Conservation (phyloP, 2,329 filamentous ascomycete genomes). For the Pezicula radicicola region DNA sequence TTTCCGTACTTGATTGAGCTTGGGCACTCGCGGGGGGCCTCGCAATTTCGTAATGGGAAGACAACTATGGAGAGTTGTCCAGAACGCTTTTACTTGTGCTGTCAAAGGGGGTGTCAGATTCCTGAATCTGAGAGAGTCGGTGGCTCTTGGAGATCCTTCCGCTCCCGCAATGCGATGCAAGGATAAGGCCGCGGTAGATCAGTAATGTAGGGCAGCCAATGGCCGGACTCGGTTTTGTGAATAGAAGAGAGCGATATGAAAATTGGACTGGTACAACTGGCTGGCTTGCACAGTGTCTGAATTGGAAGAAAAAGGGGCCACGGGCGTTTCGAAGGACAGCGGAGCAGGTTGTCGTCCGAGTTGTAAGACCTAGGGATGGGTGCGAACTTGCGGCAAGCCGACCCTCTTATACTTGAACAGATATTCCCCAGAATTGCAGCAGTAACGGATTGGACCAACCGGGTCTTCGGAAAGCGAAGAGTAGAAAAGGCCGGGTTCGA, state of each 20-base stretch:
- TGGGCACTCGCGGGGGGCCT: slow-evolving; percentile 18
- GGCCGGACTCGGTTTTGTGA: slow-evolving; percentile 5
- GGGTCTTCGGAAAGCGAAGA: neutral
- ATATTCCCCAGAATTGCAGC: slow-evolving; percentile 3
- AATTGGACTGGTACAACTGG: slow-evolving; percentile 3
- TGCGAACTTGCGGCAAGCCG: slow-evolving; percentile 19
- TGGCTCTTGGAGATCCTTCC: slow-evolving; percentile 1
- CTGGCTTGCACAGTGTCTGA: slow-evolving; percentile 14
- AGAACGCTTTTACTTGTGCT: neutral
- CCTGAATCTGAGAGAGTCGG: slow-evolving; percentile 10
- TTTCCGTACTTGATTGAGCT: slow-evolving; percentile 7
- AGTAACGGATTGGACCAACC: neutral
- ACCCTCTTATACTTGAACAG: slow-evolving; percentile 20
- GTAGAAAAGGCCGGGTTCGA: slow-evolving; percentile 1
- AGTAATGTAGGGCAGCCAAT: slow-evolving; percentile 21
- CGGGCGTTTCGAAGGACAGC: slow-evolving; percentile 15
- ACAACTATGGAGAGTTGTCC: neutral
- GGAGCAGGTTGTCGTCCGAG: slow-evolving; percentile 6
- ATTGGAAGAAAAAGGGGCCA: slow-evolving; percentile 7
- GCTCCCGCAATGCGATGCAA: slow-evolving; percentile 2
- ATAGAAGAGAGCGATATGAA: slow-evolving; percentile 7
- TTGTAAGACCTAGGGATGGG: slow-evolving; percentile 10
- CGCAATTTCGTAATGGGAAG: slow-evolving; percentile 14
- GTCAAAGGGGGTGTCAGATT: slow-evolving; percentile 10
- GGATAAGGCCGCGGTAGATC: slow-evolving; percentile 13